A percentile compares a stretch with the other conserved stretches of the same genome.
phyloP scores from a whole-genome alignment of 345 rosid genomes.

The Gossypium sturtianum region DNA sequence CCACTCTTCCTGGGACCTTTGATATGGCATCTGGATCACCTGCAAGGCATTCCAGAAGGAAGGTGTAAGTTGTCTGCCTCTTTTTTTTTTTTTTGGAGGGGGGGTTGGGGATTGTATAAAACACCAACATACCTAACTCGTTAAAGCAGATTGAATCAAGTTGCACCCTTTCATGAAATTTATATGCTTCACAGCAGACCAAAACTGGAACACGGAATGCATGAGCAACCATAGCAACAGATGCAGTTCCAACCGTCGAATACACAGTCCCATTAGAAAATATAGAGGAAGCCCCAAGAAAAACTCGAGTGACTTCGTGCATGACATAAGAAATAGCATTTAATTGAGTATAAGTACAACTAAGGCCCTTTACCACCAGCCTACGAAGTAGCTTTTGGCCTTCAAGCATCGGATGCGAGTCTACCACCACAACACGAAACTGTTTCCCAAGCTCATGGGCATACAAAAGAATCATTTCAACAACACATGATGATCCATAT shows the following conservation, averaged over 20 bases:
- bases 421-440: slow-evolving; percentile 64
- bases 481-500: slow-evolving; percentile 65
- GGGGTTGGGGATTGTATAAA: neutral
- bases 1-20: slow-evolving; percentile 38
- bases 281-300: slow-evolving; percentile 71
- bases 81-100: neutral
- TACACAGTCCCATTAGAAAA: slow-evolving; percentile 72
- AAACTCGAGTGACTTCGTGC: slow-evolving; percentile 64
- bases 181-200: slow-evolving; percentile 79
- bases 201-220: slow-evolving; percentile 62
- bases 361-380: slow-evolving; percentile 53
- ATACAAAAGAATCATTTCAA: slow-evolving; percentile 68
- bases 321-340: slow-evolving; percentile 70
- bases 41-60: slow-evolving; percentile 2
- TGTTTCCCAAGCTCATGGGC: slow-evolving; percentile 68
- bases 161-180: slow-evolving; percentile 80
- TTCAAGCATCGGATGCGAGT: slow-evolving; percentile 66
- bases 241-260: slow-evolving; percentile 70
- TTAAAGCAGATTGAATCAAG: slow-evolving; percentile 79
- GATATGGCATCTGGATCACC: slow-evolving; percentile 33
- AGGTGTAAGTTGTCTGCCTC: neutral
- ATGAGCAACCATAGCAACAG: slow-evolving; percentile 78
- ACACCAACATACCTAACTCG: slow-evolving; percentile 49
- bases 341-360: slow-evolving; percentile 69
- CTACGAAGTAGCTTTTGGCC: slow-evolving; percentile 59